phyloP scores from a whole-genome alignment of 1,139 yeast genomes.

The Pichia sp. region DNA sequence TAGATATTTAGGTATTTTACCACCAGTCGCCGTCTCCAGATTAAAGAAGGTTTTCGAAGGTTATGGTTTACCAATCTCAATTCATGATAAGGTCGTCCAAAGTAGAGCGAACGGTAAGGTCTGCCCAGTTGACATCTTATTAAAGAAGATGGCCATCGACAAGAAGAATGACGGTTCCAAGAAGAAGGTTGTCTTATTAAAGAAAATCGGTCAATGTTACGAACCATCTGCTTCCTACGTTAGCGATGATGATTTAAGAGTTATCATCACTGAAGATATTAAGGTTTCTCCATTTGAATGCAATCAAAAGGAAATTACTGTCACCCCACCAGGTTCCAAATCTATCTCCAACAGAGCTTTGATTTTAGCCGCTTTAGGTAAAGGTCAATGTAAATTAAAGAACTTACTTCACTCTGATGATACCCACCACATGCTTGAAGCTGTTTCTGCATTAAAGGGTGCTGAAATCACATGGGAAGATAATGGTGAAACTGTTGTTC shows the following conservation, averaged over 20 bases:
- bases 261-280: slow-evolving; percentile 83
- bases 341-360: slow-evolving; percentile 96
- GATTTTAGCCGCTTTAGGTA: slow-evolving; percentile 87
- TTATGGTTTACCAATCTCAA: slow-evolving; percentile 80
- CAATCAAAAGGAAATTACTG: slow-evolving; percentile 41
- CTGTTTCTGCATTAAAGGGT: slow-evolving; percentile 76
- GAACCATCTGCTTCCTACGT: slow-evolving; percentile 88
- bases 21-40: slow-evolving; percentile 95
- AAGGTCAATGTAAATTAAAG: slow-evolving; percentile 78
- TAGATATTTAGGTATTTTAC: slow-evolving; percentile 81
- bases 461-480: slow-evolving; percentile 81
- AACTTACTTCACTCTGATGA: slow-evolving; percentile 94
- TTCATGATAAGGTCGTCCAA: slow-evolving; percentile 70
- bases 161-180: slow-evolving; percentile 93
- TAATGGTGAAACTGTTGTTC: slow-evolving; percentile 84
- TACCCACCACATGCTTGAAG: slow-evolving; percentile 91
- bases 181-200: slow-evolving; percentile 82
- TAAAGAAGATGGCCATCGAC: slow-evolving; percentile 91
- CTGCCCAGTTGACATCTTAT: slow-evolving; percentile 69
- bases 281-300: slow-evolving; percentile 56
- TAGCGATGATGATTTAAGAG: slow-evolving; percentile 73
- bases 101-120: slow-evolving; percentile 66
- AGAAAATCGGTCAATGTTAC: slow-evolving; percentile 83
- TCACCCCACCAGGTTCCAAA: slow-evolving; percentile 95
- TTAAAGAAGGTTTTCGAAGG: slow-evolving; percentile 78